Base-by-base conservation (phyloP, 2,329 filamentous ascomycete genomes). In the Plenodomus biglobosus region DNA sequence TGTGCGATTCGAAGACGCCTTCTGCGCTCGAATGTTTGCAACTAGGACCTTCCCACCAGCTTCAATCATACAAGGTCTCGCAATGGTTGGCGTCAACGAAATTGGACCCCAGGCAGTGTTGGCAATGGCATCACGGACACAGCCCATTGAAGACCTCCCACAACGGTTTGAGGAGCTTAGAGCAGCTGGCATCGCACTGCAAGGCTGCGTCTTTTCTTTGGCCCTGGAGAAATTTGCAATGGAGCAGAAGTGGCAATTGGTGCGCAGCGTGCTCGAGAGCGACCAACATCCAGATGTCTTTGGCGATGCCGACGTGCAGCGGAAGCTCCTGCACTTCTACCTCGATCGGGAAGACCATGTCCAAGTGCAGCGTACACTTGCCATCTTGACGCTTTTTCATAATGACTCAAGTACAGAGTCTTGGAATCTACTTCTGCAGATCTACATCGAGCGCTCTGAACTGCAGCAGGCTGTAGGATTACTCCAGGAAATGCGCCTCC, bases 1-100 rank as follows among this genome's bases (percentile, higher is more conserved):
- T n/a, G 75, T 77, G 32, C 66, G 73, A 34, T 69, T 78, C 39
- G 68, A 72, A 61, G 89, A 94, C 67, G 73, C 76, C 0, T 80
- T 95, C 22, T 86, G 88, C 16, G 87, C 91, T n/a, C 82, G 85
- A 54, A 84, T 90, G 75, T 92, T 96, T 66, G 91, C 91, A 8
- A 87, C 85, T 1, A 85, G 78, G 48, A 87, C 88, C 69, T 80
- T 94, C 18, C 82, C 85, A 1, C 76, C 91, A 8, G 84, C 92
- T 46, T 81, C 86, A 56, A 83, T 90, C 20, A 83, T 95, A 45
- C 81, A 81, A 27, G 80, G 88, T 6, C 75, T 94, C 16, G 78
- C 81, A 46, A 83, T 87, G 60, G 81, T 95, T 42, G 88, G 88
- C 2, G 76, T 95, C 4, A 78, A 83, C 40, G 75, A 78, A 30